Percentiles rank a stretch among this genome's conserved stretches.
Conservation (phyloP, 805 yeast genomes). For the Suhomyces prunicola region DNA sequence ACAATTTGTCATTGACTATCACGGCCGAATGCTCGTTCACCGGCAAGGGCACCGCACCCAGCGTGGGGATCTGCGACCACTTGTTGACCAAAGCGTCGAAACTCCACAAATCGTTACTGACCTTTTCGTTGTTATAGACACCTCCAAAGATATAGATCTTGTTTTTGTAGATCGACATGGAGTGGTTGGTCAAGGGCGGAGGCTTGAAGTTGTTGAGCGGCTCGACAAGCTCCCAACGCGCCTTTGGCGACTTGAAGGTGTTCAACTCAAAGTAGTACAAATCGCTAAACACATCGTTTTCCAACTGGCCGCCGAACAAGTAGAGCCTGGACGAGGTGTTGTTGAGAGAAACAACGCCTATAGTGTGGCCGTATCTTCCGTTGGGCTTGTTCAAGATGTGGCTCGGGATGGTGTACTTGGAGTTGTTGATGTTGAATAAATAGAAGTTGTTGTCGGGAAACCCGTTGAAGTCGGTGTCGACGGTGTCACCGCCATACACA, state of each 20-base stretch:
- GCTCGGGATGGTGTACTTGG: constrained; percentile 43
- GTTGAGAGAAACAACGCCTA: constrained; percentile 62
- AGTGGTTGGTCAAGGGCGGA: constrained; percentile 87
- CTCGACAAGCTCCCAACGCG: constrained; percentile 75
- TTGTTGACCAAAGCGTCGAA: constrained; percentile 65
- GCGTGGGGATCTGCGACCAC: constrained; percentile 70
- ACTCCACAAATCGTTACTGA: constrained; percentile 75
- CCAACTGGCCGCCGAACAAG: constrained; percentile 92
- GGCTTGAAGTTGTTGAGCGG: constrained; percentile 52
- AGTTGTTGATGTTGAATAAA: constrained; percentile 61
- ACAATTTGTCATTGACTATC: constrained; percentile 71
- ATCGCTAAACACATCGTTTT: constrained; percentile 81
- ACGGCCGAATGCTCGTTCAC: constrained; percentile 90
- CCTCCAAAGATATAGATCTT: constrained; percentile 92
- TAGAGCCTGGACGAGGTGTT: constrained; percentile 54
- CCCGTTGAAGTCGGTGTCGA: constrained; percentile 68
- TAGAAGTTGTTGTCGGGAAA: constrained; percentile 87
- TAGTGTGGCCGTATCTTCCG: constrained; percentile 93
- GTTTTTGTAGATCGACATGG: constrained; percentile 77
- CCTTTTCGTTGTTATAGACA: constrained; percentile 59
- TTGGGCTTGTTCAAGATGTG: constrained; percentile 61
- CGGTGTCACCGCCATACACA: constrained; percentile 95
- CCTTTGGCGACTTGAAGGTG: constrained; percentile 75
- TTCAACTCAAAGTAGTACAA: constrained; percentile 83
- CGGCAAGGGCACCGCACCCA: constrained; percentile 79